Conservation (phyloP, 1,284 basidiomycete species). For the Puccinia polysora region DNA sequence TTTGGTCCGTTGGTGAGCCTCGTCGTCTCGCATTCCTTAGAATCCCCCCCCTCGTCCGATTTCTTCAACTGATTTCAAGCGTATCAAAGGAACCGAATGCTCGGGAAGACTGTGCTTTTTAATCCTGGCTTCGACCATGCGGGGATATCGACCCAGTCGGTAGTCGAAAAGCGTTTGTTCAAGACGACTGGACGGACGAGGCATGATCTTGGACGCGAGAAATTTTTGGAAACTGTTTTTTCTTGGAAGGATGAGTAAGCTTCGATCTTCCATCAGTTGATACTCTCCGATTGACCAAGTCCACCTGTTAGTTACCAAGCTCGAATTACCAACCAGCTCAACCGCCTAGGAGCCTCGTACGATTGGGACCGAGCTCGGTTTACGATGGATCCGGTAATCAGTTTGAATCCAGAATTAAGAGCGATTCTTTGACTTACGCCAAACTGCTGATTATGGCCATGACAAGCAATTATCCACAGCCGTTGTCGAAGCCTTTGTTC, state of each 20-base stretch:
- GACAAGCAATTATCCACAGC: slow-evolving; percentile 70
- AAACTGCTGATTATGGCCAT: background rate
- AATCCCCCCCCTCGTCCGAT: background rate
- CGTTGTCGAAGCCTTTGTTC: slow-evolving; percentile 86
- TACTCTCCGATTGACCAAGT: background rate
- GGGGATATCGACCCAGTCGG: slow-evolving; percentile 96
- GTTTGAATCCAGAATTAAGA: background rate
- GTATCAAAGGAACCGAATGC: slow-evolving; percentile 78
- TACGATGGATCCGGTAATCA: slow-evolving; percentile 80
- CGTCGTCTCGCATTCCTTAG: background rate
- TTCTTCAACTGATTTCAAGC: background rate
- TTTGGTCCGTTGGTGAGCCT: slow-evolving; percentile 70
- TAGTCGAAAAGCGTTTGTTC: slow-evolving; percentile 88
- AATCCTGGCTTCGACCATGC: slow-evolving; percentile 97
- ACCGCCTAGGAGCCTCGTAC: slow-evolving; percentile 84
- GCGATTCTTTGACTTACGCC: slow-evolving; percentile 32
- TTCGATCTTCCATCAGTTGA: slow-evolving; percentile 35
- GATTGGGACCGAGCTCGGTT: slow-evolving; percentile 93
- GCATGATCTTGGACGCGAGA: slow-evolving; percentile 89
- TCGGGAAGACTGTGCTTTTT: slow-evolving; percentile 84
- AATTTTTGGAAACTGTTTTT: slow-evolving; percentile 85
- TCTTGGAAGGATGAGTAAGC: slow-evolving; percentile 95
- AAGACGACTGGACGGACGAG: slow-evolving; percentile 78
- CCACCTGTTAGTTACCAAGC: slow-evolving; percentile 66
- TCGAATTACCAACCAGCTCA: slow-evolving; percentile 83